Conservation (phyloP, 805 yeast species). For the Kodamaea hsintzibuensis region DNA sequence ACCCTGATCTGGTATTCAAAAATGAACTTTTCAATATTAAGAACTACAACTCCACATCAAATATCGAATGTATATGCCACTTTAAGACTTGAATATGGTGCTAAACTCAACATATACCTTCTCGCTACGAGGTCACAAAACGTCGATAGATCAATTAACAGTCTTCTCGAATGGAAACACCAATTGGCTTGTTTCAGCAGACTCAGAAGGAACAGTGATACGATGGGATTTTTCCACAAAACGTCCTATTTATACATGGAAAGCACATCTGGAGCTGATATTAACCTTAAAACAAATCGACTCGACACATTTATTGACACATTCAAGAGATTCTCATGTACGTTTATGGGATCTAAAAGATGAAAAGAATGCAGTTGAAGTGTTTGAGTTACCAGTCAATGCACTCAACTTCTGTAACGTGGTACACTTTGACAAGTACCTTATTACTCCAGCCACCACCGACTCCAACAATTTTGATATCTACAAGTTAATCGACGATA, state of each 20-base stretch:
- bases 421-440: constrained; percentile 33
- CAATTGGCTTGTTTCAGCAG: constrained; percentile 50
- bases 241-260: constrained; percentile 59
- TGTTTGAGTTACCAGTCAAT: constrained; percentile 65
- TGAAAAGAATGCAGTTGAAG: constrained; percentile 19
- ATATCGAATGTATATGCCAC: background rate
- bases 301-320: constrained; percentile 13
- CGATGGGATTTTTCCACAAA: constrained; percentile 64
- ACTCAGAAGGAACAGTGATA: constrained; percentile 60
- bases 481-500: constrained; percentile 39
- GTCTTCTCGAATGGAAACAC: background rate
- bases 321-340: constrained; percentile 13
- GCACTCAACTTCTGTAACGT: constrained; percentile 71
- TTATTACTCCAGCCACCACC: constrained; percentile 63
- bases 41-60: background rate
- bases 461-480: constrained; percentile 68
- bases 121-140: constrained; percentile 24
- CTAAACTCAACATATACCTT: constrained; percentile 11
- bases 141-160: constrained; percentile 16
- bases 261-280: constrained; percentile 56
- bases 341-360: constrained; percentile 13
- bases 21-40: no score
- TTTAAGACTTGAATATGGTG: background rate
- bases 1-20: no score
- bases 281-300: constrained; percentile 43